Percentiles rank a stretch among this genome's conserved stretches.
Evolutionary conservation across 257 asterid genomes (phyloP).

Genomic region (Vinca minor): DNA sequence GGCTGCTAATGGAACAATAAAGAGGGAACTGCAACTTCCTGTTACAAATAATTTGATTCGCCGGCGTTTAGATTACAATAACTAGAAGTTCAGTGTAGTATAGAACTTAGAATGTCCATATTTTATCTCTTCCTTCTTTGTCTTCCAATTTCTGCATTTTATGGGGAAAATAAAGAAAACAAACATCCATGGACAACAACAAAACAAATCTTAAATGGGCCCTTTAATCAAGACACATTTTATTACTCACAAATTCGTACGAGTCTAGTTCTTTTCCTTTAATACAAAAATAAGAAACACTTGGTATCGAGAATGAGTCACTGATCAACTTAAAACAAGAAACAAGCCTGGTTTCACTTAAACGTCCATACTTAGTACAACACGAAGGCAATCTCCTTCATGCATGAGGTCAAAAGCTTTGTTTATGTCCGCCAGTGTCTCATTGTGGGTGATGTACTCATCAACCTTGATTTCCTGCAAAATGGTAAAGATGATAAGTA

Average conservation of each 20-base stretch:
- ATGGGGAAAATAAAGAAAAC: too few species aligned
- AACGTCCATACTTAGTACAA: slow-evolving; percentile 55
- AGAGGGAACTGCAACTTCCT: too few species aligned
- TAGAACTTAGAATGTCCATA: too few species aligned
- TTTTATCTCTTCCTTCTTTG: too few species aligned
- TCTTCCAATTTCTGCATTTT: not conserved
- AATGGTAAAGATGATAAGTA: not conserved
- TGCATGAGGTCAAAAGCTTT: slow-evolving; percentile 90
- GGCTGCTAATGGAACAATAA: not conserved
- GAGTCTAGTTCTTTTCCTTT: not conserved
- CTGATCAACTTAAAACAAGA: not conserved
- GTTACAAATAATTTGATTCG: too few species aligned
- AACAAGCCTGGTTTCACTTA: slow-evolving; percentile 13
- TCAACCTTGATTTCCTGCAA: slow-evolving; percentile 93
- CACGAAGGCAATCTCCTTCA: slow-evolving; percentile 73
- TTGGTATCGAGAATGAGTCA: not conserved
- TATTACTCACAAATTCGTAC: not conserved
- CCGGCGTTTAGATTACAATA: too few species aligned
- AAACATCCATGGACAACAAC: too few species aligned
- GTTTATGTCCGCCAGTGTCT: slow-evolving; percentile 67
- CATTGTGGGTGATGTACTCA: slow-evolving; percentile 82
- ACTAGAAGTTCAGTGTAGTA: too few species aligned
- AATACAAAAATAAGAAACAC: not conserved
- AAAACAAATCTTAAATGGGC: too few species aligned
- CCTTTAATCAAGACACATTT: not conserved